phyloP scores from a whole-genome alignment of 108 stramenopile species.

The Cyclotella sp. region DNA sequence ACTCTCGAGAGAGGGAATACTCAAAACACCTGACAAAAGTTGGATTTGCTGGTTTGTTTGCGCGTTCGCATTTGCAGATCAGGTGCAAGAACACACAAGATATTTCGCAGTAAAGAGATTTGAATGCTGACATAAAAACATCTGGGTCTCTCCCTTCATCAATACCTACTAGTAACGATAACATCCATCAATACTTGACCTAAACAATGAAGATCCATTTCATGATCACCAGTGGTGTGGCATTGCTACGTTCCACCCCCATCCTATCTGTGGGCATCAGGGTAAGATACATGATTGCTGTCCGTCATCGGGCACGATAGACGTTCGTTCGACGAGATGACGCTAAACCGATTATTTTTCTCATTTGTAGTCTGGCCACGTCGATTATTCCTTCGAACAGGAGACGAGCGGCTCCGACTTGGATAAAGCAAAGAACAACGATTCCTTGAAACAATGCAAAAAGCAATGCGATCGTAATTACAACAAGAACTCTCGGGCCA shows the following conservation, averaged over 20 bases:
- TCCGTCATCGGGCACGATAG: background rate
- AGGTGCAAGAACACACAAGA: background rate
- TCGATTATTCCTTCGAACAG: background rate
- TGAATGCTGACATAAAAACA: background rate
- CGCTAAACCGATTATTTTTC: background rate
- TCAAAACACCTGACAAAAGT: no score
- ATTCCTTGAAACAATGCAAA: background rate
- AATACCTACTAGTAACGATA: background rate
- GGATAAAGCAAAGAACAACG: background rate
- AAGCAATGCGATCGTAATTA: background rate
- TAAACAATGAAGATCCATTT: constrained; percentile 1
- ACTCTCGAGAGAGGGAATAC: no score
- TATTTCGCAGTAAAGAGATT: background rate
- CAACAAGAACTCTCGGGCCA: background rate
- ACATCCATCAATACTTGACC: background rate
- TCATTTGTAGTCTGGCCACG: background rate
- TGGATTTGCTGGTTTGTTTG: no score
- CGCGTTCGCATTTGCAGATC: background rate
- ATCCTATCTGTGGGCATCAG: background rate
- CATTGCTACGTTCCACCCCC: background rate
- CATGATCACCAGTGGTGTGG: background rate
- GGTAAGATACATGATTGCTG: background rate
- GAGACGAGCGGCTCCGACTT: background rate
- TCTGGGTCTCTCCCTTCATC: background rate
- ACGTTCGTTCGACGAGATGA: background rate